Evolutionary conservation across 441 rosid genomes (phyloP).

Genomic region (Hura crepitans): DNA sequence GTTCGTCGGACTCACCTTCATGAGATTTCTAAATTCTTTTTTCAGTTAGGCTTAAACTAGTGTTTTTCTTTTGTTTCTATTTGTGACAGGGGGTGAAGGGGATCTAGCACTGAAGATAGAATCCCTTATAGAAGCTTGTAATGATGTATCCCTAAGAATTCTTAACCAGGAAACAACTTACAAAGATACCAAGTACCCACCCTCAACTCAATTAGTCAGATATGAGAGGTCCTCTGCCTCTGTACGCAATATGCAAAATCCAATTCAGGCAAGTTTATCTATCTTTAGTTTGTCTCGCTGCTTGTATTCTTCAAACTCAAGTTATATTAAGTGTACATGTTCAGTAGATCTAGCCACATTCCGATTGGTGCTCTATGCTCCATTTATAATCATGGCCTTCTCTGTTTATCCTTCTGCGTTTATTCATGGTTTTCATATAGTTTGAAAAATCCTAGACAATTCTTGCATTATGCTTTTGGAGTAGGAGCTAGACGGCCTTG

Average conservation of each 20-base stretch:
- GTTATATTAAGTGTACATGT: not conserved
- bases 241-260: conserved; percentile 29
- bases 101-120: conserved; percentile 49
- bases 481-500: not conserved
- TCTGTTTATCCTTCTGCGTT: not conserved
- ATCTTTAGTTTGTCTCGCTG: not conserved
- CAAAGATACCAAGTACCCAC: conserved; percentile 30
- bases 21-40: not conserved
- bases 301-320: not conserved
- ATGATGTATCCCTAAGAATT: conserved; percentile 27
- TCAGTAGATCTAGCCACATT: not conserved
- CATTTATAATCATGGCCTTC: not conserved
- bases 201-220: conserved; percentile 22
- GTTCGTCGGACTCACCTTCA: not conserved
- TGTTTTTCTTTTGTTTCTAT: not conserved
- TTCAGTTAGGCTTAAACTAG: not conserved
- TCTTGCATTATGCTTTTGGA: not conserved
- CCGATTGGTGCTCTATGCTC: not conserved
- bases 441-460: not conserved
- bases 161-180: conserved; percentile 21
- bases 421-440: no score
- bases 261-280: conserved; percentile 51
- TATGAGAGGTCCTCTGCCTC: conserved; percentile 32
- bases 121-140: conserved; percentile 46
- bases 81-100: conserved; percentile 44